phyloP scores from a whole-genome alignment of 768 basidiomycete genomes.

The Infundibulicybe gibba region DNA sequence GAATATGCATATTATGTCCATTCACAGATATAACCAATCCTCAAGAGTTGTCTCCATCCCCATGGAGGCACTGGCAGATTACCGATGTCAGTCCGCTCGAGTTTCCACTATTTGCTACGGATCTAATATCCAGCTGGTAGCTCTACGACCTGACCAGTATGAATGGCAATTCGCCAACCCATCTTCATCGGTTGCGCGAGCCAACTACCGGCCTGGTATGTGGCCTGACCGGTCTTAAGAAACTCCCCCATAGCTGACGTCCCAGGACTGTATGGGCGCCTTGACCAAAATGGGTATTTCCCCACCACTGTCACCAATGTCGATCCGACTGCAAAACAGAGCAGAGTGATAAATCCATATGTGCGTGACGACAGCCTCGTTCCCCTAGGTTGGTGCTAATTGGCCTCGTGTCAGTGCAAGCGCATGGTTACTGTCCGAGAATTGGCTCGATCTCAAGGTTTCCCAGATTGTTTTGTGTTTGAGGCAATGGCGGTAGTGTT shows the following conservation, averaged over 20 bases:
- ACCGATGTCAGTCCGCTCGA: slow-evolving; percentile 40
- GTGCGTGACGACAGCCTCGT: slow-evolving; percentile 30
- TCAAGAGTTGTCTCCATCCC: slow-evolving; percentile 60
- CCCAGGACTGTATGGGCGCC: slow-evolving; percentile 50
- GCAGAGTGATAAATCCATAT: slow-evolving; percentile 61
- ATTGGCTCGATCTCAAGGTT: slow-evolving; percentile 77
- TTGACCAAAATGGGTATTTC: slow-evolving; percentile 55
- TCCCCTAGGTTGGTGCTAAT: not conserved
- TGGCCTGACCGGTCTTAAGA: not conserved
- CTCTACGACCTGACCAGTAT: slow-evolving; percentile 36
- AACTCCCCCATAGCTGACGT: not conserved
- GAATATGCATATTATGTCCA: slow-evolving; percentile 12
- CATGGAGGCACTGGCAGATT: slow-evolving; percentile 55
- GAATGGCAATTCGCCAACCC: slow-evolving; percentile 67
- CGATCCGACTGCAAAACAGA: slow-evolving; percentile 76
- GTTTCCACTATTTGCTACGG: not conserved
- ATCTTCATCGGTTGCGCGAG: slow-evolving; percentile 48
- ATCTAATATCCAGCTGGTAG: slow-evolving; percentile 20
- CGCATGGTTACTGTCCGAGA: slow-evolving; percentile 75
- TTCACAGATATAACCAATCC: not conserved
- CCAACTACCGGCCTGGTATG: slow-evolving; percentile 49
- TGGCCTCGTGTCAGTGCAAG: slow-evolving; percentile 42
- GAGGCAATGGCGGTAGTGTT: slow-evolving; percentile 47
- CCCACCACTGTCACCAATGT: slow-evolving; percentile 78
- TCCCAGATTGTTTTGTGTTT: slow-evolving; percentile 74